Conservation (phyloP, 176 grass and related monocot species). For the Eleusine coracana region DNA sequence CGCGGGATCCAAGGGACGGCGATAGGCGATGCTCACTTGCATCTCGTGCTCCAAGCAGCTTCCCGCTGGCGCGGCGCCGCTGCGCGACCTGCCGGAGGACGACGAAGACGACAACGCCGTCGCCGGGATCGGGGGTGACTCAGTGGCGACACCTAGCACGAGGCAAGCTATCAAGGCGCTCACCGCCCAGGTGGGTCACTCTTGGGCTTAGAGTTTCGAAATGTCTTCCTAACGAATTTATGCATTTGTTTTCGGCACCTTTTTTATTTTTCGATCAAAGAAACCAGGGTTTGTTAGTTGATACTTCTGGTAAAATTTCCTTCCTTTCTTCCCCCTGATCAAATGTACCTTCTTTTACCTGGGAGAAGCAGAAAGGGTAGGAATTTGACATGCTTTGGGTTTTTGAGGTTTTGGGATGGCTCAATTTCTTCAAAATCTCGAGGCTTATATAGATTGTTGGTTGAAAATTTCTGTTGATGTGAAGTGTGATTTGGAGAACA, state of each 20-base stretch:
- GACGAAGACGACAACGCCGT: conserved; percentile 43
- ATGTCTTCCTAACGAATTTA: background rate
- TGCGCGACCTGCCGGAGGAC: conserved; percentile 51
- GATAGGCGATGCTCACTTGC: conserved; percentile 80
- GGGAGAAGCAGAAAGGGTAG: background rate
- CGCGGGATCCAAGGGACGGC: conserved; percentile 24
- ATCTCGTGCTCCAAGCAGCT: conserved; percentile 86
- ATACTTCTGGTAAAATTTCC: background rate
- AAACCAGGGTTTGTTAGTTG: background rate
- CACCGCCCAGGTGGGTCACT: conserved; percentile 61
- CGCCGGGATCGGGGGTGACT: conserved; percentile 21
- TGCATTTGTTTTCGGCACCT: background rate
- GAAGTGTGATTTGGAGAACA: background rate
- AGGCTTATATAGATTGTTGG: background rate
- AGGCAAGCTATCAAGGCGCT: conserved; percentile 69
- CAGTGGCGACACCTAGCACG: conserved; percentile 57
- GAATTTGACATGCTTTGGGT: background rate
- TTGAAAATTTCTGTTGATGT: background rate
- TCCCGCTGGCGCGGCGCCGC: conserved; percentile 41
- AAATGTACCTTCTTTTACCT: conserved; percentile 30
- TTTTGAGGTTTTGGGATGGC: conserved; percentile 1
- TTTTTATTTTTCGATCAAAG: background rate
- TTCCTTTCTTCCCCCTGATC: background rate
- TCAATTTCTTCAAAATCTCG: conserved; percentile 16
- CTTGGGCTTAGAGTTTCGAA: conserved; percentile 17